Evolutionary conservation across 1,284 basidiomycete species (phyloP).

Genomic region (Ceratorhiza oryzae-sativae): DNA sequence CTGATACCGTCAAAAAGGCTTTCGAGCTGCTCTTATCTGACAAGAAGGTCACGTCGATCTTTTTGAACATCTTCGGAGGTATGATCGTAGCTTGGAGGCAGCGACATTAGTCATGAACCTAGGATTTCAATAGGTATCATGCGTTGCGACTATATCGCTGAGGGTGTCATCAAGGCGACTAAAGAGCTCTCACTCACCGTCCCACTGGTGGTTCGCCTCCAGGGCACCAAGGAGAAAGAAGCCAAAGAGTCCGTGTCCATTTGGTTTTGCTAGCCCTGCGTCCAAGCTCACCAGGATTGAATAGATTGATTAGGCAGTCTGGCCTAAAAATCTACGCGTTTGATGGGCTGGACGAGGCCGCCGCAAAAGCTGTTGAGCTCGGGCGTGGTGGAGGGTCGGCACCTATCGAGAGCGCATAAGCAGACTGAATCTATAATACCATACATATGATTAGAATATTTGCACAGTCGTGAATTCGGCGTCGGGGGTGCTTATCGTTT

Average conservation of each 20-base stretch:
- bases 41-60: conserved; percentile 95
- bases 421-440: conserved; percentile 10
- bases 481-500: not conserved
- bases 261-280: not conserved
- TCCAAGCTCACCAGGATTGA: not conserved
- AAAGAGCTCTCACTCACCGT: conserved; percentile 87
- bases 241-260: conserved; percentile 82
- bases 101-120: too few relatives aligned
- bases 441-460: conserved; percentile 5
- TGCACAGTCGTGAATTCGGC: not conserved
- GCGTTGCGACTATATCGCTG: conserved; percentile 97
- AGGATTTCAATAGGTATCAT: conserved; percentile 76
- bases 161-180: conserved; percentile 98
- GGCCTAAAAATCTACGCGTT: conserved; percentile 93
- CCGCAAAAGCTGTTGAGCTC: conserved; percentile 81
- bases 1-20: conserved; percentile 98
- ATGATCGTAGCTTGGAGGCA: too few relatives aligned
- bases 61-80: conserved; percentile 97
- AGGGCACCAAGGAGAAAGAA: conserved; percentile 96
- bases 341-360: conserved; percentile 85
- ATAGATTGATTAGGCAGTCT: conserved; percentile 88
- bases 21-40: conserved; percentile 95
- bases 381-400: conserved; percentile 50
- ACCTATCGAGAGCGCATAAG: conserved; percentile 33
- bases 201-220: conserved; percentile 92